Evolutionary conservation across 1,284 basidiomycete species (phyloP), one percentile per base, ranked within the genome.

Genomic region (Coniferiporia sulphurascens): DNA sequence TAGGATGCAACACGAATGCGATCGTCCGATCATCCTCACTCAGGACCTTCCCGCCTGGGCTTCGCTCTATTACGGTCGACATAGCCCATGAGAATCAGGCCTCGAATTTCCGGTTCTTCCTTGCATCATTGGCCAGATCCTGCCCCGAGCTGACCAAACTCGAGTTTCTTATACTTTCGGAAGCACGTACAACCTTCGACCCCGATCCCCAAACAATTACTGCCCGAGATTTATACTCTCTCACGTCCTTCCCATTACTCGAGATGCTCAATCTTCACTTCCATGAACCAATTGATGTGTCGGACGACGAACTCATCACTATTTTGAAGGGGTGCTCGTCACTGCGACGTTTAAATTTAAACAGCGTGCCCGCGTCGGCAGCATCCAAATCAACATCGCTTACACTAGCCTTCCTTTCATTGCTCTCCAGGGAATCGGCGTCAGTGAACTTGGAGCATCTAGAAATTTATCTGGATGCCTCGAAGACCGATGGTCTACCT

Each of bases 391-490:
- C n/a, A 36, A 19, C 51, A 38, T 17, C 51, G 21, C 51, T 52
- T 17, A 52, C 51, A 1, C 5, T 52, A 17, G 51, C 34, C 5
- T 36, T 34, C 19, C 51, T 52, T 6, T 15, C 38, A 12, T 27
- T 34, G 19, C 43, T 55, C 22, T 21, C 45, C n/a, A 13, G 12
- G 7, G 46, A 43, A 34, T 17, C 10, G 41, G 22, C 51, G 51
- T 22, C 51, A 44, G 21, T 56, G 44, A 6, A 19, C 34, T 19
- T 60, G 55, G 19, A 59, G 34, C 7, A 48, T 51, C 35, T 61
- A 44, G 22, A 57, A 53, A 48, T 51, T 44, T 52, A 46, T 34
- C n/a, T 45, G 1, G 50, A 43, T n/a, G 44, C 21, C 13, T 27
- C 46, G 13, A 27, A 43, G 15, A 46, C 19, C 13, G 19, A n/a